Base-by-base conservation (phyloP, 257 asterid species). In the Eustoma russellianum region DNA sequence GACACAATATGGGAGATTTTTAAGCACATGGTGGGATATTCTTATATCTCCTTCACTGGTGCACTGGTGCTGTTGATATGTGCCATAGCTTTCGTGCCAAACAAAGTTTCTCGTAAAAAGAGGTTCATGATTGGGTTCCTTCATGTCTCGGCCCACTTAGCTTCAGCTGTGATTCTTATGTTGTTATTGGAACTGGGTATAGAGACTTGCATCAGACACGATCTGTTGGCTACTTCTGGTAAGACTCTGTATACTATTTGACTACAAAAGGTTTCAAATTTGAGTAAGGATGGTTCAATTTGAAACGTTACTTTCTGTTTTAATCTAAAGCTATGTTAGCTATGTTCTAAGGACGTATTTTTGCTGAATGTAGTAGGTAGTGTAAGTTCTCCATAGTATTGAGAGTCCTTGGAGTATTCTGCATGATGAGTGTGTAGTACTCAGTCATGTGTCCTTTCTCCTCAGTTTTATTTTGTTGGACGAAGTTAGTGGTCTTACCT, bases 101-200 rank as follows among this genome's bases (percentile, higher is more conserved):
- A 93, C 41, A 85, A 63, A 76, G 79, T 83, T 46, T 83, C 97
- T 17, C 89, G 90, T 50, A 92, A 83, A 77, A 79, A 80, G 57
- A 83, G 74, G 72, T 63, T 66, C 40, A 30, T 85, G 38, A 81
- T 92, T 19, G 99, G 99, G 56, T 61, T 75, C 60, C 93, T 92
- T 76, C 99, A 92, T 51, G 91, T 88, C 55, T 72, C 90, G 48
- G 97, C 97, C 5, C 99, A 92, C 81, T 66, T 92, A 56, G 77
- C 94, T 48, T 83, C 99, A 38, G 97, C 99, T 17, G 73, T 88
- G 78, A 83, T 88, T 73, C 82, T 92, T 51, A 88, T 88, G 97
- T 60, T 92, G 73, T 86, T 92, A 48, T 52, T 92, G 82, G 99
- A 92, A 64, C 55, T 92, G 83, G 99, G 94, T 33, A 43, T 92